These are phyloP conservation scores for Lactarius evosmus DNA, from an alignment of 768 basidiomycete species.

Conservation along the genomic window DNA sequence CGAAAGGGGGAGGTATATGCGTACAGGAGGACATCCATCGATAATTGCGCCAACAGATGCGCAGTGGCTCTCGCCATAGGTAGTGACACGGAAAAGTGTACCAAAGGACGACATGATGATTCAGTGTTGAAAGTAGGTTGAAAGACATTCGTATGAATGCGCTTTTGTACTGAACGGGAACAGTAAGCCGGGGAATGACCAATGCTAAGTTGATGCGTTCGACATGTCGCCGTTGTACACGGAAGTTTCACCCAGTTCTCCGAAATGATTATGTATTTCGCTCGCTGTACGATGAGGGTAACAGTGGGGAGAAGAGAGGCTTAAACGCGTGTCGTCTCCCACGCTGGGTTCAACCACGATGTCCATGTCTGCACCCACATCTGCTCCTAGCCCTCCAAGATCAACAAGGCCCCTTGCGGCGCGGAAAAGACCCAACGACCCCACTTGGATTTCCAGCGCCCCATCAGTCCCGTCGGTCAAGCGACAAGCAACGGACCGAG, in stretches of 20 bases:
- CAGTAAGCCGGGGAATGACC: conserved; percentile 16
- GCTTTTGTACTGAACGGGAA: neutral
- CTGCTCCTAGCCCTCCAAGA: conserved; percentile 16
- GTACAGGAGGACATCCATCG: conserved; percentile 94
- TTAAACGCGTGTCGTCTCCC: conserved; percentile 13
- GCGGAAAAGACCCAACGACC: conserved; percentile 39
- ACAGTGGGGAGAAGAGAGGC: neutral
- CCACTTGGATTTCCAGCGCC: conserved; percentile 56
- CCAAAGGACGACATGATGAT: conserved; percentile 91
- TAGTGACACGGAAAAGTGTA: conserved; percentile 87
- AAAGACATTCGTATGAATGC: neutral
- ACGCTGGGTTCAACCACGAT: conserved; percentile 18
- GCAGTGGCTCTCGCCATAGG: conserved; percentile 98
- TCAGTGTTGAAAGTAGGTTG: conserved; percentile 6
- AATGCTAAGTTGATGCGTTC: neutral
- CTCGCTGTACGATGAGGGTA: neutral
- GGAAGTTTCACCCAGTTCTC: conserved; percentile 12
- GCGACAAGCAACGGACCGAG: conserved; percentile 62
- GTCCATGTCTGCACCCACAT: conserved; percentile 17
- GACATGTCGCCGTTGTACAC: conserved; percentile 11
- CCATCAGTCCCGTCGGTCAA: conserved; percentile 38
- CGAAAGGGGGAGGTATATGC: conserved; percentile 29
- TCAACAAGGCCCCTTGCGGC: conserved; percentile 23
- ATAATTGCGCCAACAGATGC: conserved; percentile 96
- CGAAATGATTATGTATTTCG: conserved; percentile 16